Conservation (phyloP, 1,284 basidiomycete genomes). For the Rhodotorula sp. region DNA sequence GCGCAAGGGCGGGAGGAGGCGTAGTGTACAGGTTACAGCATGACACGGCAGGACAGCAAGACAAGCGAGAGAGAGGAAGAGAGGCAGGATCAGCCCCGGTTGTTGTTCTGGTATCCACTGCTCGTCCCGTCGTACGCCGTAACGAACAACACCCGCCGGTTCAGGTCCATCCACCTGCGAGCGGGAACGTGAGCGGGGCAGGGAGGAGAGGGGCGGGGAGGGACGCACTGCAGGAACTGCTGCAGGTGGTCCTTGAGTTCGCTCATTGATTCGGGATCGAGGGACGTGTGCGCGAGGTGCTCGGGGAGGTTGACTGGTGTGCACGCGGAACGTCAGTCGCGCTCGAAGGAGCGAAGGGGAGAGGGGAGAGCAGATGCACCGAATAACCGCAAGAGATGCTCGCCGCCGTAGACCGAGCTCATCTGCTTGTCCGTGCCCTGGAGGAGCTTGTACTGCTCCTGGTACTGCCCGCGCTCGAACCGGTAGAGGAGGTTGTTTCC, state of each 20-base stretch:
- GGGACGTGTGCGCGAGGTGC: conserved; percentile 87
- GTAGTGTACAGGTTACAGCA: neutral
- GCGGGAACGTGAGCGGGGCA: too few species aligned
- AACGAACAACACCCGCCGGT: conserved; percentile 37
- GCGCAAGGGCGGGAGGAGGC: neutral
- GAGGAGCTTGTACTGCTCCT: conserved; percentile 70
- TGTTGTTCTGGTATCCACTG: conserved; percentile 43
- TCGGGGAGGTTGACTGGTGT: conserved; percentile 58
- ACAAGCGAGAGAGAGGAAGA: neutral
- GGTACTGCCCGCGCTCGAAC: conserved; percentile 91
- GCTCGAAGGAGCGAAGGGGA: neutral
- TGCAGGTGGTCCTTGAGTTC: conserved; percentile 87
- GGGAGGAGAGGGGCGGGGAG: neutral
- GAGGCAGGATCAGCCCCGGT: conserved; percentile 22
- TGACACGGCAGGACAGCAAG: neutral
- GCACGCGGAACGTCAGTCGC: neutral
- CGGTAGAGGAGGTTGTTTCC: conserved; percentile 90
- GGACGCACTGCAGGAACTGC: conserved; percentile 77
- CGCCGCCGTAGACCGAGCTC: conserved; percentile 89
- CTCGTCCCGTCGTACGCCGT: conserved; percentile 38
- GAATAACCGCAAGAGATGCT: conserved; percentile 88
- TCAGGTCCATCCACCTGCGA: conserved; percentile 41
- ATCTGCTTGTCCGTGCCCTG: conserved; percentile 67
- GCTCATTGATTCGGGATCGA: conserved; percentile 82
- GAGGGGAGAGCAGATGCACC: conserved; percentile 60